Conservation (phyloP, 1,284 basidiomycete genomes). For the Abortiporus biennis region DNA sequence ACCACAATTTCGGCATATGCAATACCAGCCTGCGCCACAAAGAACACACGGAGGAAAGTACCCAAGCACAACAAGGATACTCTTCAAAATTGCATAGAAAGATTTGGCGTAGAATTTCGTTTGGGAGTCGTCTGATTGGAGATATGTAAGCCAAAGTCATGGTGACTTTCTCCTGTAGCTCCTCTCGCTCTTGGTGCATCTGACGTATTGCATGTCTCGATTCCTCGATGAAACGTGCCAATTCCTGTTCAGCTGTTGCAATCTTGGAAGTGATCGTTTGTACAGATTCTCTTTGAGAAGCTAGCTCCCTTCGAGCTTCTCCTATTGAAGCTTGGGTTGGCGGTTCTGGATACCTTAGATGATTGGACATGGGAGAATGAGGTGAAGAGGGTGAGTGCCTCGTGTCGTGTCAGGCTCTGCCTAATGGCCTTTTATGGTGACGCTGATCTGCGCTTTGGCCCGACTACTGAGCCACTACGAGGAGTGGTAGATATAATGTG, state of each 20-base stretch:
- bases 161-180: conserved; percentile 41
- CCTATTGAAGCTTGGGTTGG: conserved; percentile 45
- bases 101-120: conserved; percentile 59
- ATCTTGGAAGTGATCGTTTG: conserved; percentile 24
- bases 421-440: too few relatives aligned
- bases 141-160: conserved; percentile 54
- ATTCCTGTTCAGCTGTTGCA: conserved; percentile 39
- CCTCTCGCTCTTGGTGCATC: conserved; percentile 40
- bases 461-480: too few relatives aligned
- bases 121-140: conserved; percentile 59
- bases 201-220: conserved; percentile 44
- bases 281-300: conserved; percentile 13
- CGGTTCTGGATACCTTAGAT: conserved; percentile 37
- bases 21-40: conserved; percentile 58
- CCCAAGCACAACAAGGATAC: conserved; percentile 64
- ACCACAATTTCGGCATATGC: conserved; percentile 63
- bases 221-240: conserved; percentile 52
- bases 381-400: too few relatives aligned
- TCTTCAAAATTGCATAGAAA: conserved; percentile 63
- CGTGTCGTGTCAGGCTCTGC: too few relatives aligned
- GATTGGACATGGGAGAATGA: conserved; percentile 11
- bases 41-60: conserved; percentile 55
- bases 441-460: too few relatives aligned
- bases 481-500: too few relatives aligned
- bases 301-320: conserved; percentile 36